Evolutionary conservation across 2,329 filamentous ascomycete genomes (phyloP).

Genomic region (Paracoccidioides lutzii): DNA sequence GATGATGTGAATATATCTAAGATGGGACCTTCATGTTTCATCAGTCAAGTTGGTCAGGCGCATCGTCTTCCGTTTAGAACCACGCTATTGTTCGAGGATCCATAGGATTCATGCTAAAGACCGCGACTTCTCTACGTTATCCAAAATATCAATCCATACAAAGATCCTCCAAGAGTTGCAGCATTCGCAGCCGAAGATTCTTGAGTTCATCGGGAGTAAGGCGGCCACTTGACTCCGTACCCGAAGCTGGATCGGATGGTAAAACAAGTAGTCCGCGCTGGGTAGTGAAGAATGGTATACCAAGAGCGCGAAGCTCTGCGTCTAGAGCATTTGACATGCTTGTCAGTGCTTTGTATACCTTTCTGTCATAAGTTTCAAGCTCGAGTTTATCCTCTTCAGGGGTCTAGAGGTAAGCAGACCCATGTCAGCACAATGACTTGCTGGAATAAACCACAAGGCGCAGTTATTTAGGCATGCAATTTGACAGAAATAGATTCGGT

Average conservation of each 20-base stretch:
- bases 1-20: too few relatives aligned
- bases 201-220: conserved; percentile 32
- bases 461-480: neutral
- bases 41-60: too few relatives aligned
- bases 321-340: conserved; percentile 49
- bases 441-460: neutral
- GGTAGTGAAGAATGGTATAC: conserved; percentile 49
- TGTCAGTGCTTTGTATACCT: conserved; percentile 47
- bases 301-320: conserved; percentile 42
- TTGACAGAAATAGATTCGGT: neutral
- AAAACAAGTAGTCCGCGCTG: conserved; percentile 28
- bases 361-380: conserved; percentile 45
- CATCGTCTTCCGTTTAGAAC: neutral
- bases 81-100: neutral
- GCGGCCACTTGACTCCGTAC: conserved; percentile 12
- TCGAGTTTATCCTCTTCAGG: conserved; percentile 41
- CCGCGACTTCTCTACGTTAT: neutral
- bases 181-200: conserved; percentile 35
- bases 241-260: neutral
- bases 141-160: conserved; percentile 24
- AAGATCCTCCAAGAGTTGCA: conserved; percentile 40
- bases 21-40: too few relatives aligned
- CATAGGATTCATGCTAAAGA: neutral
- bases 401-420: conserved; percentile 19
- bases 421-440: neutral